Evolutionary conservation across 108 stramenopile genomes (phyloP), one percentile per base, ranked within the genome.

Genomic region (Heterococcus sp.): DNA sequence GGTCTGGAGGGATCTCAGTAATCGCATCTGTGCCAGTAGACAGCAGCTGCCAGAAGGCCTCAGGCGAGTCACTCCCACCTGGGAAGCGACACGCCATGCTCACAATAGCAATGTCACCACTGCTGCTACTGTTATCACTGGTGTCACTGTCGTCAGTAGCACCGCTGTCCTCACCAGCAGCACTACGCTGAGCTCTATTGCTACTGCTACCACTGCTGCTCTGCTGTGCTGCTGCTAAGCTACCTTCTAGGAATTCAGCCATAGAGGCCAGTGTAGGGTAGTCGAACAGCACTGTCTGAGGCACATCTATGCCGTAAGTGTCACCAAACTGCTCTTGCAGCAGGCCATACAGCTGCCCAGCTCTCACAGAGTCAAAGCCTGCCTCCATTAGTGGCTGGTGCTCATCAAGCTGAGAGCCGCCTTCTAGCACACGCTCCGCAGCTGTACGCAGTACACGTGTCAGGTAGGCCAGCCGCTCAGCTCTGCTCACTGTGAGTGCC

Each of bases 1-100:
- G 73, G 30, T 66, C 72, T 31, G 73, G 63, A 35, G 84, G 84
- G 29, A 84, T 82, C 35, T 82, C 84, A 29, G 77, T 35, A 1
- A 82, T 72, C 36, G 84, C 70, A 72, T 84, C 84, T n/a, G 37
- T 73, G n/a, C 83, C 84, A 28, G 68, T 34, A 29, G 71, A 71
- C 33, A 84, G 82, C 70, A 86, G 27, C 31, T 81, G 37, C 75
- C 83, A 87, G 66, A 86, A 85, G 33, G 81, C 75, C 71, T 83
- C 85, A 27, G 86, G 83, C 58, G 82, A 78, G 83, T 87, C 78
- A 26, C 37, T 78, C 0, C 76, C 85, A n/a, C 85, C 85, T 1
- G 86, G 86, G 30, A 80, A 86, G 26, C 85, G 78, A 71, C 86
- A 87, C 28, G 82, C 75, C 11, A 85, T 83, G 27, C 86, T 85